Conservation (phyloP, 2,329 filamentous ascomycete species). For the Trichoderma gracile region DNA sequence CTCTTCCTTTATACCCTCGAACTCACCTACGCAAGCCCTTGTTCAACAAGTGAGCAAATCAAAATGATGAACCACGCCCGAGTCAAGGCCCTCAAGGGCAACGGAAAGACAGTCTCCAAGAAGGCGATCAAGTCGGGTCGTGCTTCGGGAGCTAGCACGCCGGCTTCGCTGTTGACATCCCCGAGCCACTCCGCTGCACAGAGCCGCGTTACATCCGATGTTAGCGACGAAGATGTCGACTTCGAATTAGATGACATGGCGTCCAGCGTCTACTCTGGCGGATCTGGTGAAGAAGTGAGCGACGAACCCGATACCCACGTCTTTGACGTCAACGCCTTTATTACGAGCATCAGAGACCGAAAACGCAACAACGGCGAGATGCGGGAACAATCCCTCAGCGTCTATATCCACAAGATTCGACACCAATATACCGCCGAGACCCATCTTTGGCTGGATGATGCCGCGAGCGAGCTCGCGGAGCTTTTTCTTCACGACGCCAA, state of each 20-base stretch:
- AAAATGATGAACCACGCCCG: constrained; percentile 61
- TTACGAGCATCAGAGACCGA: constrained; percentile 69
- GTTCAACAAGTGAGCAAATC: neutral
- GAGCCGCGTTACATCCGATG: constrained; percentile 65
- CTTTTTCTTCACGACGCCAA: constrained; percentile 71
- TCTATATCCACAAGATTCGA: constrained; percentile 56
- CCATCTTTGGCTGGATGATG: constrained; percentile 55
- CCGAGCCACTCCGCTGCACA: constrained; percentile 59
- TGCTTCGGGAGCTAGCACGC: constrained; percentile 59
- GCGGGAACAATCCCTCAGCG: constrained; percentile 53
- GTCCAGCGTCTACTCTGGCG: constrained; percentile 45
- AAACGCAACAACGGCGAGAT: constrained; percentile 75
- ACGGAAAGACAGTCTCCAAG: constrained; percentile 69
- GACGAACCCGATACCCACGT: constrained; percentile 63
- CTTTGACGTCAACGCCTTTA: constrained; percentile 63
- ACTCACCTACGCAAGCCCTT: neutral
- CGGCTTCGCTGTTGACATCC: constrained; percentile 58
- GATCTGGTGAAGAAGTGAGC: constrained; percentile 53
- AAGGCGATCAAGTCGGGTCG: constrained; percentile 64
- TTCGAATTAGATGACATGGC: constrained; percentile 47
- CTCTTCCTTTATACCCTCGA: neutral
- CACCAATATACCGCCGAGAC: constrained; percentile 38
- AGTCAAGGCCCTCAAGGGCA: constrained; percentile 68
- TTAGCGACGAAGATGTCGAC: constrained; percentile 51
- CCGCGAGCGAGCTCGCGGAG: constrained; percentile 57